Evolutionary conservation across 2,329 filamentous ascomycete species (phyloP), one percentile per base, ranked within the genome.

Genomic region (Aspergillus thermomutatus): DNA sequence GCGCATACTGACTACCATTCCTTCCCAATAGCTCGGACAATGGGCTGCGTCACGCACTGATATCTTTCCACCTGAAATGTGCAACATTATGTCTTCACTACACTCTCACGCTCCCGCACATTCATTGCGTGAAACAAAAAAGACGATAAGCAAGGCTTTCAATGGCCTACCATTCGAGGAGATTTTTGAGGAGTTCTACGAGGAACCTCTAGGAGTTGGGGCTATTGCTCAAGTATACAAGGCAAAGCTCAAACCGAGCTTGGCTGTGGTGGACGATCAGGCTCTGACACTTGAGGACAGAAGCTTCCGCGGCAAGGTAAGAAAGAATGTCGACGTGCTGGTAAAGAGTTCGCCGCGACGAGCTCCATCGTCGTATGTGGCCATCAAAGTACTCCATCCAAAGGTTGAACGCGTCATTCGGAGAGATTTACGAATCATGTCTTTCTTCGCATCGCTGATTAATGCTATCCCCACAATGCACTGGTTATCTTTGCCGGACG

Each of bases 141-240:
- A 80, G 62, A 97, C 87, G 2, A 87, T 99, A 26, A 83, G 86
- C 64, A 84, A 85, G 37, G 92, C 94, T 0, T 99, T 99, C 69
- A 85, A 87, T 56, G 91, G 89, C 1, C 83, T 89, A 54, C 67
- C 75, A 0, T 97, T 99, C 62, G 87, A 93, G 11, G 90, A 96
- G 4, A 97, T 99, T 58, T 99, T 99, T 66, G 91, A 96, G 28
- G 94, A 97, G 71, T 99, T 99, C 64, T 83, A 97, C 27, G 90
- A 95, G 75, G 86, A 81, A 63, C 94, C 94, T 0, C 79, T 99
- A 0, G 94, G 94, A 1, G 93, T 97, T 0, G 94, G 94, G 10
- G 94, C 94, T 28, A 97, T 99, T 66, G 94, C 94, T 0, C 94
- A 99, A 72, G 94, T 97, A 2, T 99, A 99, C 82, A 95, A 91